Conservation (phyloP, 805 yeast genomes). For the Candida andamanensis region DNA sequence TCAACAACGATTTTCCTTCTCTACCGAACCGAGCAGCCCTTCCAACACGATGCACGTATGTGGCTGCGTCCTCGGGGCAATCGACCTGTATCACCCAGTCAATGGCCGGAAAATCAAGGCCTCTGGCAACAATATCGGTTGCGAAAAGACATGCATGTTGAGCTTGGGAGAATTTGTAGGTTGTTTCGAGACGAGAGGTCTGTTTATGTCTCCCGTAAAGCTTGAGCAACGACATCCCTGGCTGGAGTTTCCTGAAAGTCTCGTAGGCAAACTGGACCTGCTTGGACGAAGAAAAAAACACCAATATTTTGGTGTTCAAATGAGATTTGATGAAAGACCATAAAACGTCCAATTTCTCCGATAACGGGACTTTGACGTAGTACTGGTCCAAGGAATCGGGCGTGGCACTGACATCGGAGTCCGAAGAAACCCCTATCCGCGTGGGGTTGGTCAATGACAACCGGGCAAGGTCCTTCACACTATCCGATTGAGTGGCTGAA, state of each 20-base stretch:
- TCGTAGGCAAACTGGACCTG: constrained; percentile 90
- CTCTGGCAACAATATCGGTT: constrained; percentile 89
- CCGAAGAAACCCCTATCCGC: constrained; percentile 35
- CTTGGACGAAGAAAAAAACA: constrained; percentile 81
- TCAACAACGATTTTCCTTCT: constrained; percentile 72
- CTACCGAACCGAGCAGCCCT: constrained; percentile 86
- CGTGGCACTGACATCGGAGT: constrained; percentile 55
- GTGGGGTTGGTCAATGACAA: constrained; percentile 62
- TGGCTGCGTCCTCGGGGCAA: constrained; percentile 85
- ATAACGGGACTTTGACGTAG: constrained; percentile 64
- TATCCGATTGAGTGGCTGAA: constrained; percentile 86
- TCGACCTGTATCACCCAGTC: constrained; percentile 95
- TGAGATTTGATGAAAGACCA: constrained; percentile 87
- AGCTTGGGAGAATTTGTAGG: constrained; percentile 70
- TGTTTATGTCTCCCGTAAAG: constrained; percentile 89
- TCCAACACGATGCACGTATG: constrained; percentile 89
- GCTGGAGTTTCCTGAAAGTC: constrained; percentile 79
- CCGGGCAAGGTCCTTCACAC: constrained; percentile 77
- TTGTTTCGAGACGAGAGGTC: constrained; percentile 79
- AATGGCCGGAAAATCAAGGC: constrained; percentile 86
- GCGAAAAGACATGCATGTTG: constrained; percentile 80
- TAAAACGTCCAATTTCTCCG: constrained; percentile 77
- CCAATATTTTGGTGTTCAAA: constrained; percentile 71
- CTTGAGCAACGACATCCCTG: constrained; percentile 84
- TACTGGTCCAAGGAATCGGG: constrained; percentile 85